Conservation (phyloP, 306 rosid species). For the Begonia loranthoides region DNA sequence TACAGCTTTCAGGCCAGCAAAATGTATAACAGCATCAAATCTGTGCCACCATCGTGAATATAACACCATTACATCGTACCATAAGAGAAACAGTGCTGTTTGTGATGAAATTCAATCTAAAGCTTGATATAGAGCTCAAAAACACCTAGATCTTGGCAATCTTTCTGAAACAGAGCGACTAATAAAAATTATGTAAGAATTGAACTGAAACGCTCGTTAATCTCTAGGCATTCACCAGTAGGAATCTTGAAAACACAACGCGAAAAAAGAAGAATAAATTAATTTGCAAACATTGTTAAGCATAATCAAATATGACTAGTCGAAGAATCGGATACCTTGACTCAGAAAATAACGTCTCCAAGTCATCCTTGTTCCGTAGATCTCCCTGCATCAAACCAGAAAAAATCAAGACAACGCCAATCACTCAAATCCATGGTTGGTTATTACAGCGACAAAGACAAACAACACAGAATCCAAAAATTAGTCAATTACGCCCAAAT, state of each 20-base stretch:
- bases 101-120: too few species aligned
- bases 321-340: conserved; percentile 22
- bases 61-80: too few species aligned
- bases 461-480: not conserved
- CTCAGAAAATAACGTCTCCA: conserved; percentile 62
- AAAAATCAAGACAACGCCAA: not conserved
- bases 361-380: conserved; percentile 56
- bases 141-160: too few species aligned
- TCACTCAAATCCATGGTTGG: not conserved
- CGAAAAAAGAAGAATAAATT: not conserved
- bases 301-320: not conserved
- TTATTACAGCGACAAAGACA: too few species aligned
- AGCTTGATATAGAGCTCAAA: too few species aligned
- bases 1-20: conserved; percentile 84
- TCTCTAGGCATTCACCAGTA: too few species aligned
- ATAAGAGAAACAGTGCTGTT: too few species aligned
- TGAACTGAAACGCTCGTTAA: too few species aligned
- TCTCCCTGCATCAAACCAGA: conserved; percentile 39
- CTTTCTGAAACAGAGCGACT: too few species aligned
- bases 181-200: too few species aligned
- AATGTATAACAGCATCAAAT: conserved; percentile 87
- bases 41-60: conserved; percentile 16
- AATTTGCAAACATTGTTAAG: not conserved
- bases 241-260: too few species aligned
- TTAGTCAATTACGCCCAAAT: too few species aligned